These are phyloP conservation scores for Plasmopara muralis DNA, from an alignment of 352 stramenopile species.

Conservation along the genomic window DNA sequence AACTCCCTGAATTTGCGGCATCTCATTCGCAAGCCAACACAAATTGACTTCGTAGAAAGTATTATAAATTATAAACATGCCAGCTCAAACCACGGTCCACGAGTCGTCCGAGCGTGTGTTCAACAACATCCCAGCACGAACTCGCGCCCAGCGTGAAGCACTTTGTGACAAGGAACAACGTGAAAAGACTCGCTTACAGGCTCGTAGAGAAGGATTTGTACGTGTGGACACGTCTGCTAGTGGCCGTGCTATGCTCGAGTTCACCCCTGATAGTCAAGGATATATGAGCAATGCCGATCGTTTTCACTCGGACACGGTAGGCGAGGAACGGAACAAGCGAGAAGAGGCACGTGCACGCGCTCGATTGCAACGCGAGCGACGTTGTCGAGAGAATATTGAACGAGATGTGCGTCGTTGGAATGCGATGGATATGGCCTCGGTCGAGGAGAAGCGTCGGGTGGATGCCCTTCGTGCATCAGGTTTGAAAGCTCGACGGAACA, in stretches of 20 bases:
- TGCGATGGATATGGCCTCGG: slow-evolving; percentile 59
- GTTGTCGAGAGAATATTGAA: slow-evolving; percentile 50
- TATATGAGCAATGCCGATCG: slow-evolving; percentile 83
- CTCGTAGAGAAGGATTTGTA: slow-evolving; percentile 61
- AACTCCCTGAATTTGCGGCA: no score
- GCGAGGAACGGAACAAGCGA: slow-evolving; percentile 63
- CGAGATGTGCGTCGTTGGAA: slow-evolving; percentile 83
- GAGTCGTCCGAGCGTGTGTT: slow-evolving; percentile 24
- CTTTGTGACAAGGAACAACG: slow-evolving; percentile 71
- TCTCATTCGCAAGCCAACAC: no score
- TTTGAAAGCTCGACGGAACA: slow-evolving; percentile 83
- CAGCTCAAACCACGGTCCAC: no score
- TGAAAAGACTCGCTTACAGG: slow-evolving; percentile 62
- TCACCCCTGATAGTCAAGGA: slow-evolving; percentile 48
- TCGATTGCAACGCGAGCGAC: slow-evolving; percentile 59
- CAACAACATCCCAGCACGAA: slow-evolving; percentile 75
- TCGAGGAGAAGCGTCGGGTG: slow-evolving; percentile 66
- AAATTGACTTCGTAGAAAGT: no score
- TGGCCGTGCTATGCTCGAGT: slow-evolving; percentile 68
- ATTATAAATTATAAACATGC: no score
- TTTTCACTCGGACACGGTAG: slow-evolving; percentile 87
- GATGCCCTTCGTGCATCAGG: slow-evolving; percentile 49
- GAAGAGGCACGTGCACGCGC: slow-evolving; percentile 44
- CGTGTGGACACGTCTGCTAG: slow-evolving; percentile 61
- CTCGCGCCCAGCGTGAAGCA: slow-evolving; percentile 60